Base-by-base conservation (phyloP, 1,284 basidiomycete genomes). In the Marasmius oreades region DNA sequence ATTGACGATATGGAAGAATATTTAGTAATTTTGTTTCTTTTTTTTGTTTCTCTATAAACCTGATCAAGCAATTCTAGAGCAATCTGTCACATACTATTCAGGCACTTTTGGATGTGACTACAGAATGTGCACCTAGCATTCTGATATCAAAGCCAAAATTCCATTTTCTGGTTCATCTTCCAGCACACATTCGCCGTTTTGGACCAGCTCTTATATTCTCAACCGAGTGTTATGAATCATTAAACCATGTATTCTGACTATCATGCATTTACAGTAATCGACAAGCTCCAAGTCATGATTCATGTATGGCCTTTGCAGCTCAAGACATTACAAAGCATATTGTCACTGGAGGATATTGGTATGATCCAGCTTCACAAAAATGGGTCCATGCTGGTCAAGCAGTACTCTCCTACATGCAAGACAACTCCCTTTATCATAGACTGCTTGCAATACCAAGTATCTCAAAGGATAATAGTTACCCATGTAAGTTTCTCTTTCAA, bases 111-210 rank as follows among this genome's bases (percentile, higher is more conserved):
- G 55, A 55, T 59, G 53, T 57, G 36, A 58, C 43, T 33, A 56
- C 50, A 8, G 23, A 45, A 36, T 60, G 53, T 56, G 50, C 34
- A n/a, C 59, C 42, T 37, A 59, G 39, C 55, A 64, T 63, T 55
- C 53, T 57, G 53, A 63, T 59, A 37, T 39, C 44, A 31, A 67
- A 68, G 46, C 59, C 63, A 1, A 65, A 65, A 42, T 63, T 64
- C 28, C 63, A 65, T 46, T 53, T 62, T 18, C 53, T 66, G 11
- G 37, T 61, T 16, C 62, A 67, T 53, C 39, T 65, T 12, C 58
- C 57, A 20, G 48, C 20, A 6, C 57, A 63, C 46, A 66, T 66
- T 24, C 51, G 59, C 10, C 53, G 64, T 3, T 67, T 66, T 58
- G 65, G 66, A 1, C 66, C 65, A 12, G 60, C 63, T 1, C 59